Conservation (phyloP, 1,284 basidiomycete species). For the Neotropicomus parvogracilis region DNA sequence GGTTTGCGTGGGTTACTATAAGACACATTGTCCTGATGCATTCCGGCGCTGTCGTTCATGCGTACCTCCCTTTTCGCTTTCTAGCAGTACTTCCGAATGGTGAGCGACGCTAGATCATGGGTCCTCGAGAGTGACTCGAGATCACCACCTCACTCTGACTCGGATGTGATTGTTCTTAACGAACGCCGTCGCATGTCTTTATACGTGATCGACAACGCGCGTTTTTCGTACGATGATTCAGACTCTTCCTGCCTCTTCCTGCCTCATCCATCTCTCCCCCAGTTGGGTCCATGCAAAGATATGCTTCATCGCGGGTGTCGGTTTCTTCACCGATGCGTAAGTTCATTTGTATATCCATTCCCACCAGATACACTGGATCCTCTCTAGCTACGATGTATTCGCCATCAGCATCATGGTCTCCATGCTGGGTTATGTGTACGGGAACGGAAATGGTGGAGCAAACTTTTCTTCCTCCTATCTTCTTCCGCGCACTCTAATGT, state of each 20-base stretch:
- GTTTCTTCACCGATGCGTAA: slow-evolving; percentile 28
- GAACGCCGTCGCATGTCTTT: slow-evolving; percentile 21
- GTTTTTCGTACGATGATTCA: slow-evolving; percentile 24
- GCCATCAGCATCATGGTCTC: slow-evolving; percentile 21
- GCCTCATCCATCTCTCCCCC: not conserved
- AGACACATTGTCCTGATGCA: slow-evolving; percentile 1
- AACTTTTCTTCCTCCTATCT: not conserved
- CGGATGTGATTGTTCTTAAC: slow-evolving; percentile 17
- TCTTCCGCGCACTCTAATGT: slow-evolving; percentile 1
- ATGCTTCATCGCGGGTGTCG: slow-evolving; percentile 23
- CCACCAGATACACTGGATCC: not conserved
- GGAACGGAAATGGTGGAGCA: slow-evolving; percentile 22
- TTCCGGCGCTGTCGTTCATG: slow-evolving; percentile 2
- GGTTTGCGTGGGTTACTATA: slow-evolving; percentile 18
- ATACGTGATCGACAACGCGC: slow-evolving; percentile 18
- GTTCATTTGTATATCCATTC: slow-evolving; percentile 1
- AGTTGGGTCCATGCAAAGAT: slow-evolving; percentile 25
- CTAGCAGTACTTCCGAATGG: slow-evolving; percentile 14
- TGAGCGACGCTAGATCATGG: slow-evolving; percentile 1
- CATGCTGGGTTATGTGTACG: slow-evolving; percentile 29
- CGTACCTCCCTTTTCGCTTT: not conserved
- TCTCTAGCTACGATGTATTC: slow-evolving; percentile 27
- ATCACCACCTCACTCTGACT: not conserved
- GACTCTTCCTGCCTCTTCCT: not conserved
- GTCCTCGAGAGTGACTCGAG: slow-evolving; percentile 2